Conservation (phyloP, 2,329 filamentous ascomycete species). For the Paracorniculantispora psalliotae region DNA sequence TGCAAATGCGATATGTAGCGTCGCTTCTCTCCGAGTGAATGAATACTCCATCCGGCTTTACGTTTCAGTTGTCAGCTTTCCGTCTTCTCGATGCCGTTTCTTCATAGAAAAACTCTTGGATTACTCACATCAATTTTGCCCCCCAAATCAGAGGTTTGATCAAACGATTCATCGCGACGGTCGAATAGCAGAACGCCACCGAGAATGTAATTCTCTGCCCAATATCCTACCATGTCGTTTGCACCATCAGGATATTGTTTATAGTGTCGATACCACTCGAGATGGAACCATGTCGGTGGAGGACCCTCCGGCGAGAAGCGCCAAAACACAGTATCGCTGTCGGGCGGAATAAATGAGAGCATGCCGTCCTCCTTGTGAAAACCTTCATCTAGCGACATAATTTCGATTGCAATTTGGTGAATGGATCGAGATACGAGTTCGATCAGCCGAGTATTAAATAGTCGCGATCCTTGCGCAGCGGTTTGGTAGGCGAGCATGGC, state of each 20-base stretch:
- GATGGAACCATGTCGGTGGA: conserved; percentile 22
- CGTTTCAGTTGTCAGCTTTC: not conserved
- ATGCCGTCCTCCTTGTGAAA: conserved; percentile 22
- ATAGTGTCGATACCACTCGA: conserved; percentile 18
- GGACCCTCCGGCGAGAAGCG: conserved; percentile 9
- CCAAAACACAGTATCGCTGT: conserved; percentile 10
- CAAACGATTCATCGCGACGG: not conserved
- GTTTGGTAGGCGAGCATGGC: conserved; percentile 17
- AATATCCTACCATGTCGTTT: conserved; percentile 19
- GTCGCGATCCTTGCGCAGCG: conserved; percentile 19
- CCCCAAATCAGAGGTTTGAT: not conserved
- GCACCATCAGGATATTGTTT: conserved; percentile 17
- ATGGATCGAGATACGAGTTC: conserved; percentile 26
- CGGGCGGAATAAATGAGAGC: conserved; percentile 19
- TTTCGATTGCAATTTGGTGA: conserved; percentile 25
- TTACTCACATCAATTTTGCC: not conserved
- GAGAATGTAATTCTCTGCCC: conserved; percentile 19
- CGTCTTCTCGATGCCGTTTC: not conserved
- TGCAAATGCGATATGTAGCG: conserved; percentile 19
- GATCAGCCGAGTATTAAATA: conserved; percentile 26
- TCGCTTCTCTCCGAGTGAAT: conserved; percentile 14
- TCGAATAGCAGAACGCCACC: conserved; percentile 5
- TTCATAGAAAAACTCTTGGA: not conserved
- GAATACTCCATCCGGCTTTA: conserved; percentile 9
- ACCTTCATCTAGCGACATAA: conserved; percentile 20